Conservation (phyloP, 805 yeast species). For the Candida nemodendra region DNA sequence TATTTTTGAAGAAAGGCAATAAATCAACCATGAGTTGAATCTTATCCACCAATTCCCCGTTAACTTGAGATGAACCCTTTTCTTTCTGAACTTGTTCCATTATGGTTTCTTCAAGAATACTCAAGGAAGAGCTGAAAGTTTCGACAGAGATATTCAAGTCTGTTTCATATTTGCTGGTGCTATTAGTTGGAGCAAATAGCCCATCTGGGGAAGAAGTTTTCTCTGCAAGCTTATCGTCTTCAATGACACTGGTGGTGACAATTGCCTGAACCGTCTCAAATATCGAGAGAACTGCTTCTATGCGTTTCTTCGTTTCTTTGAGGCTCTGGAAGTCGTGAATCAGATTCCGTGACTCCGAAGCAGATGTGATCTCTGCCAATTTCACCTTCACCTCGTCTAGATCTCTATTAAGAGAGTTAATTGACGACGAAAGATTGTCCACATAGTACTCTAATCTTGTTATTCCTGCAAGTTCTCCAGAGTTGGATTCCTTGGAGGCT, state of each 20-base stretch:
- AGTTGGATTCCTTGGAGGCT: constrained; percentile 2
- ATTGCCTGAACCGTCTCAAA: constrained; percentile 46
- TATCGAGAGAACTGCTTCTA: constrained; percentile 44
- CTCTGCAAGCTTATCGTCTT: constrained; percentile 10
- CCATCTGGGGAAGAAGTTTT: neutral
- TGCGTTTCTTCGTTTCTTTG: constrained; percentile 43
- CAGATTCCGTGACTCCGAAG: constrained; percentile 16
- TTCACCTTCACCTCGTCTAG: constrained; percentile 33
- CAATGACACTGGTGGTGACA: constrained; percentile 31
- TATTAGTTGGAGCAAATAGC: constrained; percentile 14
- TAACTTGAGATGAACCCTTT: constrained; percentile 28
- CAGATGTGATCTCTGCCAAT: constrained; percentile 14
- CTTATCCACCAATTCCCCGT: constrained; percentile 38
- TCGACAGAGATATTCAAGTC: constrained; percentile 20
- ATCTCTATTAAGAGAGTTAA: constrained; percentile 54
- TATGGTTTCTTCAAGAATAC: constrained; percentile 45
- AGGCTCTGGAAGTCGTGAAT: constrained; percentile 43
- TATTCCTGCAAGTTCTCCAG: constrained; percentile 34
- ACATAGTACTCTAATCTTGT: constrained; percentile 66
- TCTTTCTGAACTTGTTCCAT: constrained; percentile 38
- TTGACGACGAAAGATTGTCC: constrained; percentile 57
- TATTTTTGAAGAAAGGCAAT: constrained; percentile 51
- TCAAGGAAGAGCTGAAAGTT: constrained; percentile 39
- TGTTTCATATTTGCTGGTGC: neutral
- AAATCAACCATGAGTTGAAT: constrained; percentile 48